phyloP scores from a whole-genome alignment of 2,329 filamentous ascomycete species.

The Microcera coccophila region DNA sequence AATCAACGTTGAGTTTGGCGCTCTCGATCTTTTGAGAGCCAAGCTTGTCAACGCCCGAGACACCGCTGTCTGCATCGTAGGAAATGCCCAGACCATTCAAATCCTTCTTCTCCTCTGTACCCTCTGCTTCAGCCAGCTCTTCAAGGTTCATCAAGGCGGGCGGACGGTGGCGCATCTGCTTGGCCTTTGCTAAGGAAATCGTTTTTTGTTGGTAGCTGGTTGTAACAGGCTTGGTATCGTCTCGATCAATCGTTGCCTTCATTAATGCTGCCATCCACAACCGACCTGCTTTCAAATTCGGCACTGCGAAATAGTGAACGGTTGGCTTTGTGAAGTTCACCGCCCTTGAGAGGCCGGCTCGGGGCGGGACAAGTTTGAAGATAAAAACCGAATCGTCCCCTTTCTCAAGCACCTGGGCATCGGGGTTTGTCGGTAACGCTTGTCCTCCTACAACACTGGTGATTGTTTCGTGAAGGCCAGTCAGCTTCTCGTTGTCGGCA shows the following conservation, averaged over 20 bases:
- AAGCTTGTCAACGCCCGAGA: slow-evolving; percentile 41
- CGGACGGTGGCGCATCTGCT: slow-evolving; percentile 81
- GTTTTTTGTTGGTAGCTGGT: slow-evolving; percentile 97
- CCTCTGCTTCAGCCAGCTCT: slow-evolving; percentile 32
- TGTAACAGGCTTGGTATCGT: slow-evolving; percentile 72
- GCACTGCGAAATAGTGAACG: slow-evolving; percentile 95
- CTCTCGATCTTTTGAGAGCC: slow-evolving; percentile 34
- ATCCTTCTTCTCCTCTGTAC: slow-evolving; percentile 20
- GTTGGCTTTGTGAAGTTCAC: slow-evolving; percentile 98
- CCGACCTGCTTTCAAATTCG: slow-evolving; percentile 80
- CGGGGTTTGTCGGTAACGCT: slow-evolving; percentile 45
- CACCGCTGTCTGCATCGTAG: slow-evolving; percentile 40
- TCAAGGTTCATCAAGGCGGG: slow-evolving; percentile 78
- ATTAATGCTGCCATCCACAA: slow-evolving; percentile 98
- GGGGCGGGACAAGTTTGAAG: slow-evolving; percentile 93
- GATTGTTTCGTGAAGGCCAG: slow-evolving; percentile 84
- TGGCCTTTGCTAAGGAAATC: slow-evolving; percentile 84
- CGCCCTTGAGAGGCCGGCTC: slow-evolving; percentile 78
- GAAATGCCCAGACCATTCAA: slow-evolving; percentile 40
- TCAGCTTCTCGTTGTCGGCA: slow-evolving; percentile 85
- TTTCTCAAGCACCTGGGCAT: slow-evolving; percentile 36
- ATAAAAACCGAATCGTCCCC: slow-evolving; percentile 81
- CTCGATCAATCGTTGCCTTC: slow-evolving; percentile 97
- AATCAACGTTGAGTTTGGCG: slow-evolving; percentile 26
- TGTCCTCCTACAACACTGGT: slow-evolving; percentile 67